Percentiles rank a stretch among this genome's conserved stretches.
phyloP scores from a whole-genome alignment of 257 asterid genomes.

The Galeopsis tetrahit region DNA sequence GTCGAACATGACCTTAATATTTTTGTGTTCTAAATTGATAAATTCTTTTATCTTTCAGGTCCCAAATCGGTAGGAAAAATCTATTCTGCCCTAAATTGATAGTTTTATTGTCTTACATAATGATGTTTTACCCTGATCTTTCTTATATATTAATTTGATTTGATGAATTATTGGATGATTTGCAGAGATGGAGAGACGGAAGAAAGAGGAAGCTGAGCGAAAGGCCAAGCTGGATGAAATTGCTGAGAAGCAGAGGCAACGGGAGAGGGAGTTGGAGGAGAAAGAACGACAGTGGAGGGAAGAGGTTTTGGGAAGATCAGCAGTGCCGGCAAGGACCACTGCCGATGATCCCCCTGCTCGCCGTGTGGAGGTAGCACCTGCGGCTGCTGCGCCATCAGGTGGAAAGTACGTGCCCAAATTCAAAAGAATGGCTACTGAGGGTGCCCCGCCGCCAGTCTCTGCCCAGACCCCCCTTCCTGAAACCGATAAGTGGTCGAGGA shows the following conservation, averaged over 20 bases:
- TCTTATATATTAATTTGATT: no score
- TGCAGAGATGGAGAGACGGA: conserved; percentile 36
- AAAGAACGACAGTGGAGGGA: conserved; percentile 34
- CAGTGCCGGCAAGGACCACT: background rate
- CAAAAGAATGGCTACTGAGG: conserved; percentile 29
- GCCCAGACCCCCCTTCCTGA: conserved; percentile 1
- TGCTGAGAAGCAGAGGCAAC: conserved; percentile 36
- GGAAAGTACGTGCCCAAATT: conserved; percentile 28
- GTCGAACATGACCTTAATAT: no score
- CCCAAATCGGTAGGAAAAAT: no score
- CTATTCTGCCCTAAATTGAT: no score
- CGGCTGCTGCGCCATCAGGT: conserved; percentile 7
- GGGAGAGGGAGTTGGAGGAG: conserved; percentile 36
- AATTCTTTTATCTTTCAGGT: no score
- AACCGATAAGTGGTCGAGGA: conserved; percentile 28
- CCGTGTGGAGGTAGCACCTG: background rate
- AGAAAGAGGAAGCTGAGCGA: conserved; percentile 37
- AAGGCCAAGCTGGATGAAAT: conserved; percentile 38
- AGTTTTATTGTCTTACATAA: background rate
- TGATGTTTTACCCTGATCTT: background rate
- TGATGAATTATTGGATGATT: background rate
- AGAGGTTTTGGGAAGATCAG: conserved; percentile 28
- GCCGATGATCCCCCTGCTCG: background rate
- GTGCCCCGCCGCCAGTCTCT: background rate
- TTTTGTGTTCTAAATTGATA: no score